Conservation (phyloP, 108 stramenopile genomes). For the Cyclotella choctawhatcheeana region DNA sequence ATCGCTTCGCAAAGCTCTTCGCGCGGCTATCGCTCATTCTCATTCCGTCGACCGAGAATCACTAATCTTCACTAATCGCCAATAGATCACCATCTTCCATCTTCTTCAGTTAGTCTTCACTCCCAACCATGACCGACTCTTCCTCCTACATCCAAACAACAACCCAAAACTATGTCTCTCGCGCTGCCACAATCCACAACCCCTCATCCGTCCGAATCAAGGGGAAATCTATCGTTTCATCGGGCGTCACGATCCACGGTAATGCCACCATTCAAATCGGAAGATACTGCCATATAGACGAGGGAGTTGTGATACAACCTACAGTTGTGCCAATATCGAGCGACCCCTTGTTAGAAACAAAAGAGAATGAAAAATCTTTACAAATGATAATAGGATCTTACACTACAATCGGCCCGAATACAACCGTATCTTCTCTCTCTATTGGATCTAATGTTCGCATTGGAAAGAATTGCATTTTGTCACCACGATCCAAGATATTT, state of each 20-base stretch:
- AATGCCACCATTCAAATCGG: conserved; percentile 49
- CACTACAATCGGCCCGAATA: conserved; percentile 40
- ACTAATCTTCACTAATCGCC: too few species aligned
- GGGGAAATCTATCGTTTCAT: conserved; percentile 45
- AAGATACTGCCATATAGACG: conserved; percentile 39
- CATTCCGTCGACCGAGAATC: too few species aligned
- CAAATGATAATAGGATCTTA: conserved; percentile 47
- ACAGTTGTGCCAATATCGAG: conserved; percentile 27
- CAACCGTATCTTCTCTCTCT: conserved; percentile 23
- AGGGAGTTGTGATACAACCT: conserved; percentile 34
- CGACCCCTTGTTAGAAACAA: conserved; percentile 21
- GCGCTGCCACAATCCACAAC: conserved; percentile 33
- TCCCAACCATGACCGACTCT: not conserved
- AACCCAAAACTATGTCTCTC: conserved; percentile 52
- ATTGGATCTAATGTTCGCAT: conserved; percentile 54
- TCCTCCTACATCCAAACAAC: conserved; percentile 38
- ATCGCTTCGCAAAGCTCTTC: too few species aligned
- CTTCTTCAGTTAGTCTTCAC: too few species aligned
- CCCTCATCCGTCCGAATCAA: conserved; percentile 24
- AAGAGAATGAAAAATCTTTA: conserved; percentile 28
- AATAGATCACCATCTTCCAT: too few species aligned
- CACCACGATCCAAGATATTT: conserved; percentile 40
- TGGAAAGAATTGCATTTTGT: conserved; percentile 35
- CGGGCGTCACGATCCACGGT: conserved; percentile 34
- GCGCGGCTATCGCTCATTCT: too few species aligned